Evolutionary conservation across 306 rosid genomes (phyloP).

Genomic region (Rosa persica): DNA sequence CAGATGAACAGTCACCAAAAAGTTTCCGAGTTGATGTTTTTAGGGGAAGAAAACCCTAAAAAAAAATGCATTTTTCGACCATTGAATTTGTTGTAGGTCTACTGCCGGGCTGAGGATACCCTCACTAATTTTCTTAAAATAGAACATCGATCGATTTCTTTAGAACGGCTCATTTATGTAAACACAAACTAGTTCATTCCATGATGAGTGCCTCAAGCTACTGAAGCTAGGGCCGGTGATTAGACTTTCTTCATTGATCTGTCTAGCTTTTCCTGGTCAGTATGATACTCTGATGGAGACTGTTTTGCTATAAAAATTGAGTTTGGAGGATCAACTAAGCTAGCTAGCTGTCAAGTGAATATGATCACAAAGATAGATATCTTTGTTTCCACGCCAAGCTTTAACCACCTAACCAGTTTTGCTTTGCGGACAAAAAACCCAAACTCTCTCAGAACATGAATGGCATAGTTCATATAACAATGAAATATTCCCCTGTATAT

Average conservation of each 20-base stretch:
- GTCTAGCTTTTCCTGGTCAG: neutral
- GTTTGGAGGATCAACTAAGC: neutral
- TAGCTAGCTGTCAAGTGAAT: neutral
- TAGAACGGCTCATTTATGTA: neutral
- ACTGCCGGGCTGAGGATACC: neutral
- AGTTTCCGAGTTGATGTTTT: neutral
- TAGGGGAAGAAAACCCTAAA: neutral
- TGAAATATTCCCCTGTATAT: neutral
- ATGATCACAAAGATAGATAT: slow-evolving; percentile 12
- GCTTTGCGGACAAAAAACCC: slow-evolving; percentile 41
- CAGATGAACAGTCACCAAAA: neutral
- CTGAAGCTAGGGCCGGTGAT: neutral
- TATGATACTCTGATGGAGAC: neutral
- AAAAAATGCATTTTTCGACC: neutral
- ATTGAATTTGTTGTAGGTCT: neutral
- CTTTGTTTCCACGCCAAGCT: slow-evolving; percentile 59
- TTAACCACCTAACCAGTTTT: slow-evolving; percentile 24
- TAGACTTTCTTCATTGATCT: neutral
- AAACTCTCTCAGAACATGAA: slow-evolving; percentile 11
- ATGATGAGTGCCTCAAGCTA: neutral
- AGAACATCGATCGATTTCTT: neutral
- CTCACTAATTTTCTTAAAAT: neutral
- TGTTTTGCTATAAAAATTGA: slow-evolving; percentile 4
- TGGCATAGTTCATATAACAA: neutral
- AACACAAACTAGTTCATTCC: neutral